These are phyloP conservation scores for Saccharomyces hybrid DNA, from an alignment of 1,139 yeast genomes.

Conservation along the genomic window DNA sequence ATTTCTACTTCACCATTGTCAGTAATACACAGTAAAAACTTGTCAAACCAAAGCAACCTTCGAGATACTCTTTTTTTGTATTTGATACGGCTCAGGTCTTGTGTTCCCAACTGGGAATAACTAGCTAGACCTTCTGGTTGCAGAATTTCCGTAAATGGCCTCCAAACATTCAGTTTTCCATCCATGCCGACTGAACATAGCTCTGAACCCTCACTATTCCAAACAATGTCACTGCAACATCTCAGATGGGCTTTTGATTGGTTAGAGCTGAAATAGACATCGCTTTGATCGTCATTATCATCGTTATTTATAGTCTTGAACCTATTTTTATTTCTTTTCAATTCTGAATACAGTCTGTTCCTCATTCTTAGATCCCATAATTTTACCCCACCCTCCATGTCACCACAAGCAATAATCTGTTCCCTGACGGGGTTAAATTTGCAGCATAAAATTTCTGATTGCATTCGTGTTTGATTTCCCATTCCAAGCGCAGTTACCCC, in stretches of 20 bases:
- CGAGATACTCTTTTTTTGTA: slow-evolving; percentile 25
- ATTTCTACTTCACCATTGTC: slow-evolving; percentile 75
- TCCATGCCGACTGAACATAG: slow-evolving; percentile 22
- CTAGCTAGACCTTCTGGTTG: background rate
- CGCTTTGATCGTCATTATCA: slow-evolving; percentile 1
- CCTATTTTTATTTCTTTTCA: slow-evolving; percentile 8
- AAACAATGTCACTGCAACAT: slow-evolving; percentile 22
- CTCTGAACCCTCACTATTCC: slow-evolving; percentile 20
- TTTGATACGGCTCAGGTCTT: background rate
- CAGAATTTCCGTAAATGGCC: slow-evolving; percentile 15
- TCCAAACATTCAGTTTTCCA: slow-evolving; percentile 24
- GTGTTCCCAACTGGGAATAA: background rate
- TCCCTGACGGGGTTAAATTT: slow-evolving; percentile 60
- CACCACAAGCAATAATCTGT: slow-evolving; percentile 64
- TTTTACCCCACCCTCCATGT: slow-evolving; percentile 53
- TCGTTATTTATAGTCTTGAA: background rate
- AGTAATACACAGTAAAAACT: slow-evolving; percentile 50
- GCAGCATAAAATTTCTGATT: slow-evolving; percentile 54
- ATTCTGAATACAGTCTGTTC: slow-evolving; percentile 14
- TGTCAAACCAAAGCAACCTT: slow-evolving; percentile 52
- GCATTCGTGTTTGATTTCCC: slow-evolving; percentile 56
- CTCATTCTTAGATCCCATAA: slow-evolving; percentile 33
- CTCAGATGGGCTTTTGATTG: slow-evolving; percentile 15
- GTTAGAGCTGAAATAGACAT: background rate
- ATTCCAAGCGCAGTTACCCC: slow-evolving; percentile 41